Evolutionary conservation across 1,139 yeast genomes (phyloP).

Genomic region (Protomyces inouyei): DNA sequence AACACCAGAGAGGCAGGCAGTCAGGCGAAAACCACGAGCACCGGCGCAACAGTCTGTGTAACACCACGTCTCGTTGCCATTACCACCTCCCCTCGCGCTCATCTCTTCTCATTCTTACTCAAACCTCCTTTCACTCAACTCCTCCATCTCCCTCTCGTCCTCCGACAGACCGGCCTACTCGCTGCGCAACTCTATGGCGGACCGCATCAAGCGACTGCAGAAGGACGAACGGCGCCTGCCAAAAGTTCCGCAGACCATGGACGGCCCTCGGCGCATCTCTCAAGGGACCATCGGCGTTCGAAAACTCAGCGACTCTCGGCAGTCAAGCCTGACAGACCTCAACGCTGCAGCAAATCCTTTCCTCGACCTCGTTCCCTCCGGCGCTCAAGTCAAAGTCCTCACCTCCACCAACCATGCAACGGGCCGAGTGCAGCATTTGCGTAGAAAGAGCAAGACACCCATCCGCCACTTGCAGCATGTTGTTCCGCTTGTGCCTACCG

Average conservation of each 20-base stretch:
- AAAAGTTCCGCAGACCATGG: neutral
- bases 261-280: slow-evolving; percentile 18
- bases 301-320: neutral
- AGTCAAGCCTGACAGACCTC: neutral
- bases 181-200: slow-evolving; percentile 2
- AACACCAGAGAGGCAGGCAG: too few relatives aligned
- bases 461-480: neutral
- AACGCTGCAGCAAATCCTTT: neutral
- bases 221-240: slow-evolving; percentile 15
- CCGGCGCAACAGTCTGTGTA: too few relatives aligned
- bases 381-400: neutral
- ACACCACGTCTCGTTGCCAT: too few relatives aligned
- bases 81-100: too few relatives aligned
- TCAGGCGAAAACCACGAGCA: too few relatives aligned
- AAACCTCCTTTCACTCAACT: neutral
- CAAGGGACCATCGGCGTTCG: slow-evolving; percentile 18
- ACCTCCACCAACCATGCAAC: neutral
- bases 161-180: neutral
- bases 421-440: neutral
- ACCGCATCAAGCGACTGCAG: slow-evolving; percentile 17
- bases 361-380: neutral
- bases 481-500: neutral
- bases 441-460: slow-evolving; percentile 1
- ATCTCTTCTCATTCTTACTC: too few relatives aligned
- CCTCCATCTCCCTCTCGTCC: neutral